Evolutionary conservation across 345 rosid genomes (phyloP).

Genomic region (Acer saccharum): DNA sequence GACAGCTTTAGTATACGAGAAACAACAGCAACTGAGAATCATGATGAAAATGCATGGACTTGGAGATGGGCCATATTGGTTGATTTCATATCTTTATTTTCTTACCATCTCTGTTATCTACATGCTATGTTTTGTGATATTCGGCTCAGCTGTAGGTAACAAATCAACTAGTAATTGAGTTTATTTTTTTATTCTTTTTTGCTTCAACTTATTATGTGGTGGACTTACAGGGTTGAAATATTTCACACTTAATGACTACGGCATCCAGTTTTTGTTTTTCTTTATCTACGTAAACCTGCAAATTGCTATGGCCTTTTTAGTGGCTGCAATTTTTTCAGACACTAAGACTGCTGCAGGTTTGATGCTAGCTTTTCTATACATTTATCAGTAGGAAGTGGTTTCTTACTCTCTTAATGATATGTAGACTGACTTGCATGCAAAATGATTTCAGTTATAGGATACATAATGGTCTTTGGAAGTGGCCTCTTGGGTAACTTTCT

Average conservation of each 20-base stretch:
- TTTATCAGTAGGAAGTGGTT: constrained; percentile 2
- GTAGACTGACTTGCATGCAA: constrained; percentile 12
- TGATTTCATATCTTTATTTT: constrained; percentile 79
- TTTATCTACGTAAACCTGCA: constrained; percentile 80
- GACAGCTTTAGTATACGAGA: constrained; percentile 77
- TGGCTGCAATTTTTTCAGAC: constrained; percentile 65
- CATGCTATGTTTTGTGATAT: constrained; percentile 65
- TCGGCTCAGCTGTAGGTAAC: constrained; percentile 78
- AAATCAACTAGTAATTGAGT: not conserved
- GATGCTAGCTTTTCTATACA: constrained; percentile 11
- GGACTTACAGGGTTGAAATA: constrained; percentile 72
- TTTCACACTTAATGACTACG: constrained; percentile 70
- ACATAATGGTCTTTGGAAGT: constrained; percentile 71
- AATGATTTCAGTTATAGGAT: constrained; percentile 59
- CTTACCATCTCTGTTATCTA: constrained; percentile 61
- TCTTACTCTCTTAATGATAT: not conserved
- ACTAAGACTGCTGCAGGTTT: constrained; percentile 90
- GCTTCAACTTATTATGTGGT: constrained; percentile 19
- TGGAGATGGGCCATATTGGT: constrained; percentile 92
- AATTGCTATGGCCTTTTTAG: constrained; percentile 73
- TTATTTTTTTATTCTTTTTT: constrained; percentile 6
- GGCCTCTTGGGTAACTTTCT: constrained; percentile 83
- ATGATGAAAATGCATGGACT: constrained; percentile 99
- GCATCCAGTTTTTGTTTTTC: constrained; percentile 68
- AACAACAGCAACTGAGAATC: constrained; percentile 70